Conservation (phyloP, 768 basidiomycete species). For the Leccinum subgranulosum region DNA sequence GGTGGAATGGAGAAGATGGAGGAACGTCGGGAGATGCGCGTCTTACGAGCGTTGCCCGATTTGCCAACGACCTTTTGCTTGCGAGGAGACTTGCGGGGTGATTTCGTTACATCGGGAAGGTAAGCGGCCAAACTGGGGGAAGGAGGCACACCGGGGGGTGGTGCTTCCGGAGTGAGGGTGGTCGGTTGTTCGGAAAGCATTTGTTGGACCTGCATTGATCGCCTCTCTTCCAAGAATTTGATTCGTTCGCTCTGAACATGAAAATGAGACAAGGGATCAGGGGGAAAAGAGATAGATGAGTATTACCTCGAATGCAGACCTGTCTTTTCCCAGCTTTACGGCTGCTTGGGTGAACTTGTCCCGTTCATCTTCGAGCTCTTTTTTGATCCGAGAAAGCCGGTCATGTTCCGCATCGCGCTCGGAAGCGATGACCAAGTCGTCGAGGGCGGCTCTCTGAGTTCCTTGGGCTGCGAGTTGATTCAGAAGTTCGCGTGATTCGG, state of each 20-base stretch:
- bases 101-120: conserved; percentile 35
- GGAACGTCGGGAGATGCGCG: conserved; percentile 45
- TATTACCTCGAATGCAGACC: conserved; percentile 61
- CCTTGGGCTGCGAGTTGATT: conserved; percentile 50
- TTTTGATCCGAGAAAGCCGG: conserved; percentile 48
- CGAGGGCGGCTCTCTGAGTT: conserved; percentile 35
- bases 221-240: conserved; percentile 63
- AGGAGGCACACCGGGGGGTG: conserved; percentile 15
- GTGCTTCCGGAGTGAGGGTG: conserved; percentile 27
- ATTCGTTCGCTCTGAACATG: conserved; percentile 54
- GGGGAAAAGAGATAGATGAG: not conserved
- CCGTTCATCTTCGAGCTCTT: conserved; percentile 64
- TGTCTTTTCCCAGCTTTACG: conserved; percentile 61
- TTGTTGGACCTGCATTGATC: conserved; percentile 65
- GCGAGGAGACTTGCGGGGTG: conserved; percentile 43
- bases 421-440: conserved; percentile 48
- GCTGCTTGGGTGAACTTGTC: conserved; percentile 62
- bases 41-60: conserved; percentile 42
- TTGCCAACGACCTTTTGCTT: conserved; percentile 48
- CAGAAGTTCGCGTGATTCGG: conserved; percentile 52
- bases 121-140: conserved; percentile 23
- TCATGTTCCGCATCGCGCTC: conserved; percentile 53
- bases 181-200: conserved; percentile 59
- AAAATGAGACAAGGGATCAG: conserved; percentile 1
- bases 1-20: conserved; percentile 37